A percentile compares a stretch with the other conserved stretches of the same genome.
phyloP scores from a whole-genome alignment of 441 rosid genomes.

The Theobroma grandiflorum region DNA sequence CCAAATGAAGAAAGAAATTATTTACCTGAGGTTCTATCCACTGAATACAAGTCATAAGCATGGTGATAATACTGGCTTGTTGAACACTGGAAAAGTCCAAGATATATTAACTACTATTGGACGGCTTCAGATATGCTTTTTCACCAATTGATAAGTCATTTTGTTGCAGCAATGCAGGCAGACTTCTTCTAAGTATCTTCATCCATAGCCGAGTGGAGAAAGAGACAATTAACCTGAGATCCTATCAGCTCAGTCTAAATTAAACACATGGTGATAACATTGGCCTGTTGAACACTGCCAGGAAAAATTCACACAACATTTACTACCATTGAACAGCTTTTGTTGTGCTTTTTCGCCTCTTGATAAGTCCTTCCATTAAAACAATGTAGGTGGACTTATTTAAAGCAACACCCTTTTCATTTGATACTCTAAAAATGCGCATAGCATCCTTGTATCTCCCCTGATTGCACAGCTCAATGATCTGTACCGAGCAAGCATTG shows the following conservation, averaged over 20 bases:
- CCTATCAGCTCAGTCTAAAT: background rate
- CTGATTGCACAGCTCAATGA: slow-evolving; percentile 67
- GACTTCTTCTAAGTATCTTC: slow-evolving; percentile 15
- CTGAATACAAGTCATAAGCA: slow-evolving; percentile 4
- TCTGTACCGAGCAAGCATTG: slow-evolving; percentile 59
- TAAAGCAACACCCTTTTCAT: slow-evolving; percentile 47
- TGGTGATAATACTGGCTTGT: background rate
- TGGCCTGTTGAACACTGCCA: slow-evolving; percentile 4
- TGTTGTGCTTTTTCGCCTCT: slow-evolving; percentile 59
- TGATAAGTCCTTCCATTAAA: slow-evolving; percentile 64
- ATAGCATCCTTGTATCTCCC: slow-evolving; percentile 70
- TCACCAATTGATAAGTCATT: background rate
- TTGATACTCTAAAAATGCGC: slow-evolving; percentile 48
- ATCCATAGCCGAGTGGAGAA: background rate
- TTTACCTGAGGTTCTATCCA: slow-evolving; percentile 6
- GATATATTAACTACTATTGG: background rate
- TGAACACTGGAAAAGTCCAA: background rate
- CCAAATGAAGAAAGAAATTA: slow-evolving; percentile 7
- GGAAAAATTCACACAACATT: background rate
- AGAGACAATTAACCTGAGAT: background rate
- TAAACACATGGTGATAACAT: background rate
- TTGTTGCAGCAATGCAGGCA: background rate
- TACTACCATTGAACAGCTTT: slow-evolving; percentile 34
- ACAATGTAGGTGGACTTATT: slow-evolving; percentile 49
- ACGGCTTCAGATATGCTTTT: background rate